Evolutionary conservation across 177 flowering plant genomes (phyloP).

Genomic region (Vitis hybrid): DNA sequence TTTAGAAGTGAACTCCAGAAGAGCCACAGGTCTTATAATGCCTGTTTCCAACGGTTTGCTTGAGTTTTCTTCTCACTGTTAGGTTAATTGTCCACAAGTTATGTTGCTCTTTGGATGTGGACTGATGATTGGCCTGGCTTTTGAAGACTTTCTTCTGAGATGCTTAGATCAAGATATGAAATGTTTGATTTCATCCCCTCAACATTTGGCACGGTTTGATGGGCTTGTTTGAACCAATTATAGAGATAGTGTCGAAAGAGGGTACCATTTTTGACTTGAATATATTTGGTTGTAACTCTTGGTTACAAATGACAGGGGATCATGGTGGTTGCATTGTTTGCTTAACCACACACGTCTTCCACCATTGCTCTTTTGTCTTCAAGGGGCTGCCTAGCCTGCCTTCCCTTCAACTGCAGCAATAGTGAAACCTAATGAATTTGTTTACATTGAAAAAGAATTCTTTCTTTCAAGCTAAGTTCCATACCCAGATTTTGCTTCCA

Average conservation of each 20-base stretch:
- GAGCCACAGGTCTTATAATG: not conserved
- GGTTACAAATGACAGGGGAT: not conserved
- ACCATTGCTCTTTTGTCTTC: too few species aligned
- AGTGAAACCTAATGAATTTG: not conserved
- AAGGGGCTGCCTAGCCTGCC: too few species aligned
- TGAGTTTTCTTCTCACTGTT: not conserved
- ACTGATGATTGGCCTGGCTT: not conserved
- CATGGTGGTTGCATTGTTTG: not conserved
- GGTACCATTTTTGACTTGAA: not conserved
- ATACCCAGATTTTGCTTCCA: not conserved
- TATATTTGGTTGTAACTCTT: not conserved
- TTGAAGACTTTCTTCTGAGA: not conserved
- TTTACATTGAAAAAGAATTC: not conserved
- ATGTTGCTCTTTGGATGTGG: not conserved
- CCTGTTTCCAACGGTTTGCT: not conserved
- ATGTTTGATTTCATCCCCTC: not conserved
- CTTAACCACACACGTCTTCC: too few species aligned
- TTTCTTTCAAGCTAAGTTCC: not conserved
- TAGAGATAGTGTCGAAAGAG: not conserved
- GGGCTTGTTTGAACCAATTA: not conserved
- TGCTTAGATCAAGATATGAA: slow-evolving; percentile 1
- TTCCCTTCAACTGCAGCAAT: too few species aligned
- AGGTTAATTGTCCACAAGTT: not conserved
- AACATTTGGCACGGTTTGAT: not conserved
- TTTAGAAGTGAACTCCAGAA: not conserved